Evolutionary conservation across 2,329 filamentous ascomycete genomes (phyloP).

Genomic region (Nothophoma quercina): DNA sequence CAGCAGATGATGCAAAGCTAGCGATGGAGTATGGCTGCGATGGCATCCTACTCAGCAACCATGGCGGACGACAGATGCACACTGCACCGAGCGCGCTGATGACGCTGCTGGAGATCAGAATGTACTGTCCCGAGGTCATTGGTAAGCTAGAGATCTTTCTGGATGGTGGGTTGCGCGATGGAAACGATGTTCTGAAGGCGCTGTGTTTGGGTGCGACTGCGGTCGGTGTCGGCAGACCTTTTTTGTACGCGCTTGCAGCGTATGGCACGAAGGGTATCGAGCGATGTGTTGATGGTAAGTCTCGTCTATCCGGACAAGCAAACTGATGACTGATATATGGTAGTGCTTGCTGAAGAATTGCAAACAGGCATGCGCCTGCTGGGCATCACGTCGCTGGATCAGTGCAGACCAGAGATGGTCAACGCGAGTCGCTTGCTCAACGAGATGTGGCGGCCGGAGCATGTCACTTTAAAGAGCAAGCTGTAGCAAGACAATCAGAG

Average conservation of each 20-base stretch:
- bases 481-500: conserved; percentile 27
- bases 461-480: conserved; percentile 29
- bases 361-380: conserved; percentile 72
- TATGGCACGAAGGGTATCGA: conserved; percentile 49
- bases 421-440: conserved; percentile 54
- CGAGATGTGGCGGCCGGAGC: conserved; percentile 46
- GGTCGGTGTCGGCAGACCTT: conserved; percentile 49
- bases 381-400: conserved; percentile 67
- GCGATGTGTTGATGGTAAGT: conserved; percentile 48
- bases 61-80: conserved; percentile 62
- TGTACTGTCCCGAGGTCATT: conserved; percentile 47
- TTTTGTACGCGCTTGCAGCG: conserved; percentile 49
- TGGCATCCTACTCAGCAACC: conserved; percentile 61
- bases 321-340: conserved; percentile 11
- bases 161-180: conserved; percentile 49
- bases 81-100: conserved; percentile 48
- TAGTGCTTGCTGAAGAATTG: conserved; percentile 64
- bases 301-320: not conserved
- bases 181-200: conserved; percentile 50
- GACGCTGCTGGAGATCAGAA: conserved; percentile 49
- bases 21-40: conserved; percentile 55
- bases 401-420: conserved; percentile 68
- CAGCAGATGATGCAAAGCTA: conserved; percentile 55
- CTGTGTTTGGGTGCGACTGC: conserved; percentile 51
- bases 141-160: conserved; percentile 48